A percentile compares a stretch with the other conserved stretches of the same genome.
Evolutionary conservation across 2,329 filamentous ascomycete genomes (phyloP).

Genomic region (Leptographium flavum): DNA sequence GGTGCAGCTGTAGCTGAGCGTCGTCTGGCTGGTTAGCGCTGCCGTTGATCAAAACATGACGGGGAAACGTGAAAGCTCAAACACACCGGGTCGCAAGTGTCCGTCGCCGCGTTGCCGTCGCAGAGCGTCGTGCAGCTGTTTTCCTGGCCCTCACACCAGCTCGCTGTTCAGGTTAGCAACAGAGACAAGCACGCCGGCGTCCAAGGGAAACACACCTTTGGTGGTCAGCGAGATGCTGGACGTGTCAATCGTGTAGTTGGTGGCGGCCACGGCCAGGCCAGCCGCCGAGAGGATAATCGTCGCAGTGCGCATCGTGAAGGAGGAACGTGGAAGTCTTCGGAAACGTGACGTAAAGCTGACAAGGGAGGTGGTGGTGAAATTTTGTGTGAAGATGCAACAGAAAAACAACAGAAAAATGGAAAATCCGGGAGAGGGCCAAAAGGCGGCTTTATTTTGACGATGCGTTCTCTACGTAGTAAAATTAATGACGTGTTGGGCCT

Average conservation of each 20-base stretch:
- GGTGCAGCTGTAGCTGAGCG: conserved; percentile 32
- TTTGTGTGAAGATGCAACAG: background rate
- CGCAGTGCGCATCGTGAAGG: conserved; percentile 26
- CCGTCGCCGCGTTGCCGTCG: conserved; percentile 20
- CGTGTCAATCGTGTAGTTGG: conserved; percentile 31
- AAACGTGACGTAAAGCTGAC: background rate
- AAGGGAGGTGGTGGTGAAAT: background rate
- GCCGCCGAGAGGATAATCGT: conserved; percentile 29
- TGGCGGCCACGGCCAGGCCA: conserved; percentile 24
- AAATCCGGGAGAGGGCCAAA: background rate
- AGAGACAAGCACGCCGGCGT: conserved; percentile 3
- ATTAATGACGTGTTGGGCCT: background rate
- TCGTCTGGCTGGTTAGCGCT: conserved; percentile 16
- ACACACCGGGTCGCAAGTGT: conserved; percentile 34
- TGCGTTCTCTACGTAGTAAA: background rate
- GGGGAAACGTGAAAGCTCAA: background rate
- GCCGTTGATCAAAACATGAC: background rate
- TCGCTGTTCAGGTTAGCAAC: conserved; percentile 21
- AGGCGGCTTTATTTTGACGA: background rate
- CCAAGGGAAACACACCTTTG: conserved; percentile 23
- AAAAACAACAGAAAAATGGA: background rate
- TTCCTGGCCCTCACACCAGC: conserved; percentile 36
- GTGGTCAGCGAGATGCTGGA: conserved; percentile 17
- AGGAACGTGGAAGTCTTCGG: background rate
- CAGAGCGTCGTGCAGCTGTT: conserved; percentile 37